Conservation (phyloP, 2,329 filamentous ascomycete species). For the Xylariaceae sp. region DNA sequence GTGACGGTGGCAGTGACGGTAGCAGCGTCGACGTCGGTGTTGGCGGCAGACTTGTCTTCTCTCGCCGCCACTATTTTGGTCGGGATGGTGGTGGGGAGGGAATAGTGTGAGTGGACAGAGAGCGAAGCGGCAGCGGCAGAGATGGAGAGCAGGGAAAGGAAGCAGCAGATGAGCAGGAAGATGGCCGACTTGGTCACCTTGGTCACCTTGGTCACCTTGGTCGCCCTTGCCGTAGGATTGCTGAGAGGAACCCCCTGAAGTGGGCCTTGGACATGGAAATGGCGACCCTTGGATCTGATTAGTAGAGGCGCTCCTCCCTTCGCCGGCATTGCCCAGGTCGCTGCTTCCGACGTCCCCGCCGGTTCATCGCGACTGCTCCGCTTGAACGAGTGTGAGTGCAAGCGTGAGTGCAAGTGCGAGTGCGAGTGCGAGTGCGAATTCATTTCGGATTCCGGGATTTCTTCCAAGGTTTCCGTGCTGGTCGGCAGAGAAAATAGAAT, state of each 20-base stretch:
- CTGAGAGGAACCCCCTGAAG: conserved; percentile 1
- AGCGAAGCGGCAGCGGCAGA: conserved; percentile 20
- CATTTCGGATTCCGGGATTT: neutral
- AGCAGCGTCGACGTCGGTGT: neutral
- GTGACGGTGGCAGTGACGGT: neutral
- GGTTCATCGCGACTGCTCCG: conserved; percentile 4
- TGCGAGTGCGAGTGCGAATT: neutral
- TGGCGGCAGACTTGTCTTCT: neutral
- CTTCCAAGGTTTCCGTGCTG: too few species aligned
- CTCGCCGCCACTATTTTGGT: neutral
- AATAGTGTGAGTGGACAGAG: conserved; percentile 21
- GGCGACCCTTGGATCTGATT: conserved; percentile 5
- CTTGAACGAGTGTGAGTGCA: neutral
- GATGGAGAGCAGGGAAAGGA: conserved; percentile 13
- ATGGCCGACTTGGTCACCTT: conserved; percentile 22
- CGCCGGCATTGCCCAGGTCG: neutral
- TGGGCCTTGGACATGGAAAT: conserved; percentile 11
- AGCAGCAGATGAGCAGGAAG: conserved; percentile 29
- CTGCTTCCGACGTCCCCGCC: neutral
- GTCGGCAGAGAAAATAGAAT: too few species aligned
- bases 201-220: too few species aligned
- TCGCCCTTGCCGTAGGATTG: too few species aligned
- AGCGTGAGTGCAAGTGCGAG: too few species aligned
- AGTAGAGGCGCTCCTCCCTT: neutral
- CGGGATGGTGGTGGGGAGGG: neutral